Base-by-base conservation (phyloP, 441 rosid species). In the Dalechampia spathulata region DNA sequence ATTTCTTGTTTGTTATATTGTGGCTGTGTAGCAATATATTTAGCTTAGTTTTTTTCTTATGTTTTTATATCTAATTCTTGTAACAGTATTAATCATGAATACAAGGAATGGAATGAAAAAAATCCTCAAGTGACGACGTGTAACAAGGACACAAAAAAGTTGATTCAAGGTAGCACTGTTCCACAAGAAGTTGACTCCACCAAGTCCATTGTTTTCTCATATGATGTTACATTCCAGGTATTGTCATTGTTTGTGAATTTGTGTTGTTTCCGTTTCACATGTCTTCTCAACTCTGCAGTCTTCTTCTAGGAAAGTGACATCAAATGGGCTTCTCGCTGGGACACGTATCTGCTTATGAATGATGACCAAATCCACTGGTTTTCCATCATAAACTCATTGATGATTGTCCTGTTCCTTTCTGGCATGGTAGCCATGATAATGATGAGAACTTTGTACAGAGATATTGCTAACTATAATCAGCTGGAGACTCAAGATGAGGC, bases 251-350 rank as follows among this genome's bases (percentile, higher is more conserved):
- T 15, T 38, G 45, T 26, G 34, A 55, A 41, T 25, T 13, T 41
- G 49, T 41, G 25, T 27, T n/a, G 37, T 45, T 39, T 30, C 32
- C 64, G 42, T 22, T 17, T n/a, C 49, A 36, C 49, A 52, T 7
- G 13, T 46, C 39, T 25, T 26, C 49, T 53, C 20, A 54, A 23
- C 62, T 55, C 23, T 47, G 27, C 7, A 20, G 57, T 45, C 19
- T 23, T 27, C 55, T 4, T 55, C 20, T 53, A 86, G 96, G 96
- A 81, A 65, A 87, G 97, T 75, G 94, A 81, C 10, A 83, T 87
- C 70, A 90, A 90, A 80, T 90, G 97, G 97, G 97, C 97, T 45
- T 90, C 97, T 64, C 96, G 97, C 12, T 90, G 97, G n/a, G n/a
- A n/a, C n/a, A n/a, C n/a, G n/a, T n/a, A n/a, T n/a, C n/a, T n/a